phyloP scores from a whole-genome alignment of 2,329 filamentous ascomycete genomes.

The Monosporascus sp. region DNA sequence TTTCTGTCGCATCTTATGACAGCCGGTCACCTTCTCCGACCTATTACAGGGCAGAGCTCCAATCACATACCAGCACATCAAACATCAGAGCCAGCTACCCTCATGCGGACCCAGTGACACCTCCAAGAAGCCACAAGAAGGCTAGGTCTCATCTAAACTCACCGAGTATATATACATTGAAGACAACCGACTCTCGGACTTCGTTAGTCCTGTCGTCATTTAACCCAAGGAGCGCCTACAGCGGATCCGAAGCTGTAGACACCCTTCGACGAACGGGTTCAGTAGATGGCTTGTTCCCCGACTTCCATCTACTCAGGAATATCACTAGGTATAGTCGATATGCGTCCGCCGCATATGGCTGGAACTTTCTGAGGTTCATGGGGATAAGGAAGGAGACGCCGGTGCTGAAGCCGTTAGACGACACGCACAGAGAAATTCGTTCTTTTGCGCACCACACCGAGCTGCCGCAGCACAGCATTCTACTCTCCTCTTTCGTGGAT shows the following conservation, averaged over 20 bases:
- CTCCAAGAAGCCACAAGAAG: slow-evolving; percentile 20
- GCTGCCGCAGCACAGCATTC: slow-evolving; percentile 50
- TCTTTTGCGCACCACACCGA: slow-evolving; percentile 61
- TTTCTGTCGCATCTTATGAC: slow-evolving; percentile 44
- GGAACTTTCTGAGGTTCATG: slow-evolving; percentile 57
- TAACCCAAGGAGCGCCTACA: slow-evolving; percentile 43
- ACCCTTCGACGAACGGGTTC: slow-evolving; percentile 47
- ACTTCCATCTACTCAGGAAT: slow-evolving; percentile 54
- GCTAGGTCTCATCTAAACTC: slow-evolving; percentile 29
- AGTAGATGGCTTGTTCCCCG: slow-evolving; percentile 55
- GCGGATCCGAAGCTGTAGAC: slow-evolving; percentile 41
- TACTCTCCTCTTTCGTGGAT: slow-evolving; percentile 67
- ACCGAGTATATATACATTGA: slow-evolving; percentile 57
- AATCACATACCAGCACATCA: slow-evolving; percentile 3
- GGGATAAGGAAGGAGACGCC: slow-evolving; percentile 52
- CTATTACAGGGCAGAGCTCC: slow-evolving; percentile 8
- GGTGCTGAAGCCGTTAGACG: slow-evolving; percentile 35
- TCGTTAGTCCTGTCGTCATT: slow-evolving; percentile 48
- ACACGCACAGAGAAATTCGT: slow-evolving; percentile 54
- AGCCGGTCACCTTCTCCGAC: slow-evolving; percentile 38
- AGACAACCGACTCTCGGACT: slow-evolving; percentile 49
- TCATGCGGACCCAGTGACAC: neutral
- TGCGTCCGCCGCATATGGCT: slow-evolving; percentile 62
- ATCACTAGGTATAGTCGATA: slow-evolving; percentile 62
- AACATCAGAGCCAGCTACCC: slow-evolving; percentile 10